Evolutionary conservation across 345 rosid species (phyloP).

Genomic region (Rhodamnia rubescens): DNA sequence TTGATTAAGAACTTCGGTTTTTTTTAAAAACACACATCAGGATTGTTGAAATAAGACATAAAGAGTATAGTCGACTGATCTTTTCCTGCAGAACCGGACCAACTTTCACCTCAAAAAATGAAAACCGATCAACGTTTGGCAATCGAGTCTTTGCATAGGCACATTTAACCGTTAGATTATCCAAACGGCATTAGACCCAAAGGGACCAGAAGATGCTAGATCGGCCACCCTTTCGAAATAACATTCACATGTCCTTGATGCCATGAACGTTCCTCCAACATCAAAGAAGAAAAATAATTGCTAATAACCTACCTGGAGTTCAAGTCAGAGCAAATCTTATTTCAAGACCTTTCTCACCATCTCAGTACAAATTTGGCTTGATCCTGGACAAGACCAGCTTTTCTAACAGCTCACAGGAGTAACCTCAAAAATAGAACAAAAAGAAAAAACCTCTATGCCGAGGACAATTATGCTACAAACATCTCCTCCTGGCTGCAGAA

Average conservation of each 20-base stretch:
- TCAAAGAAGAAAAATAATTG: background rate
- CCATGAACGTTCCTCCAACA: background rate
- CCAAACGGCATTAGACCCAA: background rate
- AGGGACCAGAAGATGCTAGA: background rate
- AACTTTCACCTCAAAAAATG: background rate
- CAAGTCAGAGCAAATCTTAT: background rate
- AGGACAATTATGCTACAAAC: background rate
- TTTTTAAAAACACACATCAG: background rate
- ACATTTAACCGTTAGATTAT: background rate
- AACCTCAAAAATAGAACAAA: background rate
- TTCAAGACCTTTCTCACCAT: background rate
- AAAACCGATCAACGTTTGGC: background rate
- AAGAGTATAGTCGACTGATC: background rate
- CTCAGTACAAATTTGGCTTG: background rate
- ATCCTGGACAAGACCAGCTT: background rate
- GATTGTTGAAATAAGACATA: background rate
- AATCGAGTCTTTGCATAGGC: background rate
- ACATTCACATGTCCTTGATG: background rate
- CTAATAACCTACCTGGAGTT: background rate
- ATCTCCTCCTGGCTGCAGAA: background rate
- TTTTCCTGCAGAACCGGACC: background rate
- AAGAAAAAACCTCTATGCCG: background rate
- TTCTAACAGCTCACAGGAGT: background rate
- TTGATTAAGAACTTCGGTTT: background rate
- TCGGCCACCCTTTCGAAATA: background rate